These are phyloP conservation scores for Termitomyces heimii DNA, from an alignment of 768 basidiomycete species.

Conservation along the genomic window DNA sequence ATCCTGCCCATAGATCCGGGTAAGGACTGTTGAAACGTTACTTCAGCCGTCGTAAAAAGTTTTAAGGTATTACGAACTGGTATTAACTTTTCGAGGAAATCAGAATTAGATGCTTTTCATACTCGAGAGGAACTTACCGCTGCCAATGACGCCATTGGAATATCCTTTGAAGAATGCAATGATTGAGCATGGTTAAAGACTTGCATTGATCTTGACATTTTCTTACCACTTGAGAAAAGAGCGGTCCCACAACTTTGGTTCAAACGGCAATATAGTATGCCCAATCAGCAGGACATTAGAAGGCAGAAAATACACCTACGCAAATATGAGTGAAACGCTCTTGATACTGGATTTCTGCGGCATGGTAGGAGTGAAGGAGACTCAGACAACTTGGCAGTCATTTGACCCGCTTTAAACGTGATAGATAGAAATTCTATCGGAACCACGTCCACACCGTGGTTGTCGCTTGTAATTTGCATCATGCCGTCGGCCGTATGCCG, in stretches of 20 bases:
- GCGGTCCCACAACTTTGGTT: slow-evolving; percentile 70
- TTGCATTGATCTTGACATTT: not conserved
- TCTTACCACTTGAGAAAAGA: slow-evolving; percentile 73
- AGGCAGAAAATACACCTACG: not conserved
- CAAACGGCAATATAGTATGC: not conserved
- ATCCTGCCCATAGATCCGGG: slow-evolving; percentile 57
- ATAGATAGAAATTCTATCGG: not conserved
- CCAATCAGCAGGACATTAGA: not conserved
- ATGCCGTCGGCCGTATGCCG: not conserved
- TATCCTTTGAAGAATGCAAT: slow-evolving; percentile 42
- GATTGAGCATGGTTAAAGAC: not conserved
- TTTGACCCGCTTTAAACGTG: not conserved
- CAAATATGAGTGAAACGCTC: slow-evolving; percentile 2
- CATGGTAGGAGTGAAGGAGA: not conserved
- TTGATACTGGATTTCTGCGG: slow-evolving; percentile 2
- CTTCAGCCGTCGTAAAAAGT: not conserved
- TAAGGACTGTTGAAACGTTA: slow-evolving; percentile 45
- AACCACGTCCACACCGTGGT: not conserved
- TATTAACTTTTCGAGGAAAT: slow-evolving; percentile 46
- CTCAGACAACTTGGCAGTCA: not conserved
- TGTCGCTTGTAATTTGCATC: not conserved
- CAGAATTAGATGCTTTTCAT: not conserved
- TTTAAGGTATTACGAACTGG: slow-evolving; percentile 34
- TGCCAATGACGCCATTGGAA: slow-evolving; percentile 76
- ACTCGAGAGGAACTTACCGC: slow-evolving; percentile 39